A percentile compares a stretch with the other conserved stretches of the same genome.
phyloP scores from a whole-genome alignment of 2,329 filamentous ascomycete genomes.

The Emergomyces orientalis region DNA sequence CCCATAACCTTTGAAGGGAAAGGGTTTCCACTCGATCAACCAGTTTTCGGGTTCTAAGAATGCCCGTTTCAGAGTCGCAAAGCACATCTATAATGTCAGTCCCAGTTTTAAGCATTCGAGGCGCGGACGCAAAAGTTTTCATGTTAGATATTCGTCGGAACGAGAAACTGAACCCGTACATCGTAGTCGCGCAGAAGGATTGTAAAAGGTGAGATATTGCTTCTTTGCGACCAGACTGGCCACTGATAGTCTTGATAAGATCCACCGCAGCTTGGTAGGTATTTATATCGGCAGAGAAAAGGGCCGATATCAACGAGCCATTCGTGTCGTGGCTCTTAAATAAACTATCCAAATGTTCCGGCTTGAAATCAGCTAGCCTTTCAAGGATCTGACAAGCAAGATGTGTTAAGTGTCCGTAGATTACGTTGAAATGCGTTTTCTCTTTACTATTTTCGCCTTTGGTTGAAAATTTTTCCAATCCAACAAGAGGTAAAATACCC shows the following conservation, averaged over 20 bases:
- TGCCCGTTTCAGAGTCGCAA: slow-evolving; percentile 53
- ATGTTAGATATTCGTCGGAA: slow-evolving; percentile 48
- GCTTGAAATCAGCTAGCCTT: slow-evolving; percentile 65
- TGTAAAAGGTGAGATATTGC: slow-evolving; percentile 53
- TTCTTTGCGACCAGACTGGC: slow-evolving; percentile 53
- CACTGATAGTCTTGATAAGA: slow-evolving; percentile 72
- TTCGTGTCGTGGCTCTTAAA: slow-evolving; percentile 60
- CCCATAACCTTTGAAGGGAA: slow-evolving; percentile 71
- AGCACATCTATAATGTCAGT: slow-evolving; percentile 55
- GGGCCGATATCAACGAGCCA: slow-evolving; percentile 64
- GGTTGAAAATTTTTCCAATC: slow-evolving; percentile 63
- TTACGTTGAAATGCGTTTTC: slow-evolving; percentile 67
- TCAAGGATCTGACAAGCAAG: slow-evolving; percentile 67
- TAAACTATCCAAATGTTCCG: slow-evolving; percentile 58
- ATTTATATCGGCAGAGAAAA: slow-evolving; percentile 70
- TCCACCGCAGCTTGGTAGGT: slow-evolving; percentile 73
- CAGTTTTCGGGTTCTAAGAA: slow-evolving; percentile 51
- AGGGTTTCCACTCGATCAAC: slow-evolving; percentile 51
- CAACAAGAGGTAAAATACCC: slow-evolving; percentile 60
- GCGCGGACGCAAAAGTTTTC: slow-evolving; percentile 51
- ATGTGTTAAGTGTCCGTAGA: slow-evolving; percentile 53
- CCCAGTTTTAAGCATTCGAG: slow-evolving; percentile 52
- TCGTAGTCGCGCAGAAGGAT: slow-evolving; percentile 46
- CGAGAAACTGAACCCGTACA: slow-evolving; percentile 49
- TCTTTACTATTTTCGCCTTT: slow-evolving; percentile 38